phyloP scores from a whole-genome alignment of 225 moss, liverwort and hornwort genomes.

The Lunularia cruciata region DNA sequence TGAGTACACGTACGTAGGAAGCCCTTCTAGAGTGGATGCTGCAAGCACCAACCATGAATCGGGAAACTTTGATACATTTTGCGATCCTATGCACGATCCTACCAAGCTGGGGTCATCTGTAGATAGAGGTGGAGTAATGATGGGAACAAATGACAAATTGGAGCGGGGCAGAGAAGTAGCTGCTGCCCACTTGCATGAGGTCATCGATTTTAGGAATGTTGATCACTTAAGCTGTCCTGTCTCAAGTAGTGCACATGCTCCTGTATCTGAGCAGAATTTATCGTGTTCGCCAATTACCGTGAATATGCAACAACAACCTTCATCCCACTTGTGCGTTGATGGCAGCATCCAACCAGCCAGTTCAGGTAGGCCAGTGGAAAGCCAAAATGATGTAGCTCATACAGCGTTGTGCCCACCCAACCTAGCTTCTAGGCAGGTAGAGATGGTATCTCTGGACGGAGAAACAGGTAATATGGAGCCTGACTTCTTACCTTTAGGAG shows the following conservation, averaged over 20 bases:
- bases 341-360: slow-evolving; percentile 26
- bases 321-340: slow-evolving; percentile 5
- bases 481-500: slow-evolving; percentile 16
- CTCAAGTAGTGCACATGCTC: neutral
- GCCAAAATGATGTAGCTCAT: slow-evolving; percentile 10
- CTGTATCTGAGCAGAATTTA: slow-evolving; percentile 18
- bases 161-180: slow-evolving; percentile 9
- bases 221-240: neutral
- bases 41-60: slow-evolving; percentile 17
- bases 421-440: slow-evolving; percentile 15
- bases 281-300: slow-evolving; percentile 6
- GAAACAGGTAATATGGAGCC: slow-evolving; percentile 17
- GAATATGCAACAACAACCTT: slow-evolving; percentile 16
- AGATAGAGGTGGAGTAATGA: slow-evolving; percentile 29
- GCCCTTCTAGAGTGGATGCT: slow-evolving; percentile 27
- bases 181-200: slow-evolving; percentile 19
- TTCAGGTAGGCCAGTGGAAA: slow-evolving; percentile 12
- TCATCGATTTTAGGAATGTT: slow-evolving; percentile 13
- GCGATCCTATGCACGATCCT: slow-evolving; percentile 20
- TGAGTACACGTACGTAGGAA: slow-evolving; percentile 9
- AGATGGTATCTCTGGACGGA: slow-evolving; percentile 10
- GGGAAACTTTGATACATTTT: slow-evolving; percentile 8
- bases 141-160: slow-evolving; percentile 1
- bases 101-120: slow-evolving; percentile 21
- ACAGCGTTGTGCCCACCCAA: slow-evolving; percentile 11